Percentiles rank a stretch among this genome's conserved stretches.
These are phyloP conservation scores for Candida albicans DNA, from an alignment of 1,139 yeast species.

Conservation along the genomic window DNA sequence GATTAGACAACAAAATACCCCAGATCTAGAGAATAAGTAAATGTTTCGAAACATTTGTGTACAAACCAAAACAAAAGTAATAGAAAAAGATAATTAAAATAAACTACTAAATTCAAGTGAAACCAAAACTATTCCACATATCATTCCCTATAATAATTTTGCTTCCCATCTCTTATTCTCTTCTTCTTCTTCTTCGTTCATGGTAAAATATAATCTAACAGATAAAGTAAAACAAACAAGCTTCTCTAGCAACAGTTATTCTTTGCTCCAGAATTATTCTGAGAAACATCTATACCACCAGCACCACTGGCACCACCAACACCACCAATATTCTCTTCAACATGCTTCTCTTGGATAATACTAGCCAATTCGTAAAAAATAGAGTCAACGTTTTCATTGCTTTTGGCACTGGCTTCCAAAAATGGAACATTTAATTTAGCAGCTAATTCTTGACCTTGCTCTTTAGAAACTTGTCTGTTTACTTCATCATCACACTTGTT, in stretches of 20 bases:
- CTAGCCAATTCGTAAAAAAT: conserved; percentile 91
- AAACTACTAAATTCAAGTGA: no score
- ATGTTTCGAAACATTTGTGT: no score
- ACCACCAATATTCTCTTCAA: conserved; percentile 32
- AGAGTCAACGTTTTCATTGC: conserved; percentile 87
- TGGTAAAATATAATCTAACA: not conserved
- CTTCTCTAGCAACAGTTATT: conserved; percentile 40
- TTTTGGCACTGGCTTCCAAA: conserved; percentile 94
- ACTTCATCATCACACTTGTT: conserved; percentile 91
- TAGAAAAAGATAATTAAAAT: no score
- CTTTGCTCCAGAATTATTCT: conserved; percentile 31
- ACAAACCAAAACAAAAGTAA: no score
- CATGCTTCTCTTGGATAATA: conserved; percentile 77
- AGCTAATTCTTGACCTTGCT: conserved; percentile 92
- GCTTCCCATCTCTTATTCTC: no score
- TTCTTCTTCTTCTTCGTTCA: no score
- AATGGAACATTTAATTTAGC: conserved; percentile 84
- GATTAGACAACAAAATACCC: no score
- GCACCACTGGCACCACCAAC: conserved; percentile 21
- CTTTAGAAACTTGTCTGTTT: conserved; percentile 71
- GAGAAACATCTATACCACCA: conserved; percentile 50
- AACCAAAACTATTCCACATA: no score
- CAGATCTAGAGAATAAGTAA: no score
- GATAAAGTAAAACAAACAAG: not conserved
- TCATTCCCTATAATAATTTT: no score